phyloP scores from a whole-genome alignment of 192 early-diverging fungal genomes.

The Coemansia sp. region DNA sequence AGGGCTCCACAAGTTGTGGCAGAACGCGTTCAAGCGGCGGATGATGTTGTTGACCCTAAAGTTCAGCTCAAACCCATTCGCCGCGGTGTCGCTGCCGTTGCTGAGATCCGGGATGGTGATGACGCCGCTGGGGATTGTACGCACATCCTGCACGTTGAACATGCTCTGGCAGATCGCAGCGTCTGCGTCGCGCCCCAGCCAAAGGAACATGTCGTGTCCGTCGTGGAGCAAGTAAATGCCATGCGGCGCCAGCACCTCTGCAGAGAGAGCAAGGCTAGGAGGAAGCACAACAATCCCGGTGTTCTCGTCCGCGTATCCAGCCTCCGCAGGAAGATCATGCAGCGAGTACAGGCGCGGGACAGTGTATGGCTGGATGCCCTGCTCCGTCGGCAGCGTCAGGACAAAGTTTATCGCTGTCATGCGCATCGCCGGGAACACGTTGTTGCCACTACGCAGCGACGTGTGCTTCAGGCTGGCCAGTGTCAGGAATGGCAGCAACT shows the following conservation, averaged over 20 bases:
- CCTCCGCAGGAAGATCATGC: constrained; percentile 70
- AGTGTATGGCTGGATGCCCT: constrained; percentile 64
- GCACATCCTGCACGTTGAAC: constrained; percentile 55
- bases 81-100: constrained; percentile 62
- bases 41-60: constrained; percentile 73
- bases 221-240: constrained; percentile 88
- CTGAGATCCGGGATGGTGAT: constrained; percentile 74
- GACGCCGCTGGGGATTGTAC: constrained; percentile 55
- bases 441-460: constrained; percentile 61
- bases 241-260: constrained; percentile 79
- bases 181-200: constrained; percentile 78
- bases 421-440: constrained; percentile 78
- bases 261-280: constrained; percentile 72
- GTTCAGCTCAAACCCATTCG: constrained; percentile 69
- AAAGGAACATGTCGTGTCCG: constrained; percentile 81
- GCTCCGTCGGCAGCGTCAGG: constrained; percentile 79
- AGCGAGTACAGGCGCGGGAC: constrained; percentile 82
- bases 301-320: constrained; percentile 38
- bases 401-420: constrained; percentile 76
- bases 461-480: constrained; percentile 81
- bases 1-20: constrained; percentile 70
- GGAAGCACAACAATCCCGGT: constrained; percentile 73
- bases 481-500: constrained; percentile 79
- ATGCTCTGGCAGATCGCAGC: constrained; percentile 74
- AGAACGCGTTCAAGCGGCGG: constrained; percentile 65